Evolutionary conservation across 2,329 filamentous ascomycete species (phyloP).

Genomic region (Microsporum canis): DNA sequence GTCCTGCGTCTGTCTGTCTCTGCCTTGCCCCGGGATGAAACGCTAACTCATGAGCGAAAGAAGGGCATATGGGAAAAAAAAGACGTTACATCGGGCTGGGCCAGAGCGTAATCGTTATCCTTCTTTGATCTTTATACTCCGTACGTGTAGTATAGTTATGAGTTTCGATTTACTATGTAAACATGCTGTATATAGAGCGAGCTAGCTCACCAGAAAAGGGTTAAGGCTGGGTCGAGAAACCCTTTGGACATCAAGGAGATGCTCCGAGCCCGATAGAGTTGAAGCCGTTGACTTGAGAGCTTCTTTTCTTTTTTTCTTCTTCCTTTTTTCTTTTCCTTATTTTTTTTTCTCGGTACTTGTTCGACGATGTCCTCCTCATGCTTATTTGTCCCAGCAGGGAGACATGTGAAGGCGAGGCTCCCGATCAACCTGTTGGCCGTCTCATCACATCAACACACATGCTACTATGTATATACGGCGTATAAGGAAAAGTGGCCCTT

Average conservation of each 20-base stretch:
- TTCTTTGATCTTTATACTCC: background rate
- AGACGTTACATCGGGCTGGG: background rate
- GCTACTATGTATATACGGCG: background rate
- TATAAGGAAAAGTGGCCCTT: background rate
- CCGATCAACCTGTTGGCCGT: background rate
- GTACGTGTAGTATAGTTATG: background rate
- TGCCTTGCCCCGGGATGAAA: background rate
- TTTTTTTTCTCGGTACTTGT: background rate
- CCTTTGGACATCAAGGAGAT: background rate
- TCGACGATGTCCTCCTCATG: background rate
- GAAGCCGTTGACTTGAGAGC: slow-evolving; percentile 1
- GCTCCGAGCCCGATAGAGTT: slow-evolving; percentile 2
- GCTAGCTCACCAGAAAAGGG: background rate
- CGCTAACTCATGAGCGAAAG: background rate
- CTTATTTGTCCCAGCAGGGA: background rate
- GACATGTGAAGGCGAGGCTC: slow-evolving; percentile 1
- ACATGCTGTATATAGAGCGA: too few species aligned
- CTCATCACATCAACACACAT: background rate
- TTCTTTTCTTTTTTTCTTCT: slow-evolving; percentile 1
- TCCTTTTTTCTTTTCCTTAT: background rate
- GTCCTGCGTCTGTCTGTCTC: background rate
- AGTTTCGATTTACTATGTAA: too few species aligned
- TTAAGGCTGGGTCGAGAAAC: background rate
- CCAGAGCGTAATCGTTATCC: background rate
- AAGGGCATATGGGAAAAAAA: background rate